Evolutionary conservation across 78 protist species (phyloP).

Genomic region (Salpingoeca rosetta): DNA sequence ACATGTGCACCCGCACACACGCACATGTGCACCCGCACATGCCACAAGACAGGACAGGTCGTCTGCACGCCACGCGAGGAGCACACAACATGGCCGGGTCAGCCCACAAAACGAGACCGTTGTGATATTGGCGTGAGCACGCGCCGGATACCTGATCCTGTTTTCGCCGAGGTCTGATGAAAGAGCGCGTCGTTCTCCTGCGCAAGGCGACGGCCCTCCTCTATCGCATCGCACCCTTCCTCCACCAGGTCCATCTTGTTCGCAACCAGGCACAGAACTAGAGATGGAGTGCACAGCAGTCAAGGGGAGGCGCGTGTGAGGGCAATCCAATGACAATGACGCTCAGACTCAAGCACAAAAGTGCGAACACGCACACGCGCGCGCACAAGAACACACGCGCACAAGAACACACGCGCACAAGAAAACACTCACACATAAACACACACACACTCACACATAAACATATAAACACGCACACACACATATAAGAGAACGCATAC

Average conservation of each 20-base stretch:
- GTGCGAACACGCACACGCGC: neutral
- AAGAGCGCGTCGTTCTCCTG: neutral
- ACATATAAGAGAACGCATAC: neutral
- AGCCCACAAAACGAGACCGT: too few species aligned
- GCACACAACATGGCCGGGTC: too few species aligned
- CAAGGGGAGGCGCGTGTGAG: neutral
- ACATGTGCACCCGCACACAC: neutral
- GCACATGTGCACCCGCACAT: neutral
- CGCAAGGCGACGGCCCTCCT: neutral
- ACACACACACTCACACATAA: neutral
- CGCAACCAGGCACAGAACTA: neutral
- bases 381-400: neutral
- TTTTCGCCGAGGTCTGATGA: neutral
- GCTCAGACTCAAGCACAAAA: neutral
- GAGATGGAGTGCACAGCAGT: neutral
- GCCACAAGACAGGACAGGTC: too few species aligned
- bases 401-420: neutral
- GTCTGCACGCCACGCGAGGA: too few species aligned
- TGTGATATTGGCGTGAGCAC: neutral
- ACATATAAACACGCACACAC: neutral
- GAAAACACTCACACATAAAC: neutral
- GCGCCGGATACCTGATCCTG: neutral
- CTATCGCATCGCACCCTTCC: too few species aligned
- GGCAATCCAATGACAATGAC: neutral
- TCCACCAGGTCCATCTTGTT: neutral